These are phyloP conservation scores for Lasiodiplodia gonubiensis DNA, from an alignment of 2,329 filamentous ascomycete genomes.

Conservation along the genomic window DNA sequence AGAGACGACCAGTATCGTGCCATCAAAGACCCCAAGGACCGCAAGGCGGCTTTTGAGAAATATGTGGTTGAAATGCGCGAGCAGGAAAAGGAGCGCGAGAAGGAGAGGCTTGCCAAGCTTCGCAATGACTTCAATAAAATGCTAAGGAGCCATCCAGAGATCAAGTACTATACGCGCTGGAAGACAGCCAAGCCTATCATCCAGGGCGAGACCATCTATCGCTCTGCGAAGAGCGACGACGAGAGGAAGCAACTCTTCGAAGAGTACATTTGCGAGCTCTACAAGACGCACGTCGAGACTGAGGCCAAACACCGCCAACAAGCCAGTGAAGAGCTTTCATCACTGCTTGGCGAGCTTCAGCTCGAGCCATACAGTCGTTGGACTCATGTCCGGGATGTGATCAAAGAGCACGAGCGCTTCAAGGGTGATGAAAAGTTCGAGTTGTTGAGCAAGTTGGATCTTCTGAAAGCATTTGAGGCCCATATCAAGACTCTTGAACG, in stretches of 20 bases:
- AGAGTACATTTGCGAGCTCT: slow-evolving; percentile 87
- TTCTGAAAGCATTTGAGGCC: slow-evolving; percentile 90
- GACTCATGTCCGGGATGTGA: slow-evolving; percentile 84
- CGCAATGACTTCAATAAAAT: slow-evolving; percentile 94
- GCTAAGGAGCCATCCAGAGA: slow-evolving; percentile 95
- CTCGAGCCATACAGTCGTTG: slow-evolving; percentile 94
- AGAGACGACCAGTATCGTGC: slow-evolving; percentile 92
- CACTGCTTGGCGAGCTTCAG: slow-evolving; percentile 77
- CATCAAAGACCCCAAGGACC: slow-evolving; percentile 88
- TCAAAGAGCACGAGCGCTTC: slow-evolving; percentile 78
- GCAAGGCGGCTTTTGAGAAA: slow-evolving; percentile 91
- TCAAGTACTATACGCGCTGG: slow-evolving; percentile 96
- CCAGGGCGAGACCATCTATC: slow-evolving; percentile 93
- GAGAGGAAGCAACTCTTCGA: slow-evolving; percentile 91
- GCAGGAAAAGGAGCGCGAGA: slow-evolving; percentile 92
- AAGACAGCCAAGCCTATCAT: slow-evolving; percentile 94
- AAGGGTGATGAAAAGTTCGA: slow-evolving; percentile 84
- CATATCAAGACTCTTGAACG: slow-evolving; percentile 94
- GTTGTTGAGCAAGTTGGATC: slow-evolving; percentile 82
- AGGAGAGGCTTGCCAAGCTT: slow-evolving; percentile 89
- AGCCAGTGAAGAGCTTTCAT: slow-evolving; percentile 82
- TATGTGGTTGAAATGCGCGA: slow-evolving; percentile 88
- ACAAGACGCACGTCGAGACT: slow-evolving; percentile 77
- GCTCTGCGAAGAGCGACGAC: slow-evolving; percentile 83
- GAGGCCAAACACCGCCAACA: slow-evolving; percentile 75